Conservation (phyloP, 192 early-diverging fungal genomes). For the Backusella macrospora region DNA sequence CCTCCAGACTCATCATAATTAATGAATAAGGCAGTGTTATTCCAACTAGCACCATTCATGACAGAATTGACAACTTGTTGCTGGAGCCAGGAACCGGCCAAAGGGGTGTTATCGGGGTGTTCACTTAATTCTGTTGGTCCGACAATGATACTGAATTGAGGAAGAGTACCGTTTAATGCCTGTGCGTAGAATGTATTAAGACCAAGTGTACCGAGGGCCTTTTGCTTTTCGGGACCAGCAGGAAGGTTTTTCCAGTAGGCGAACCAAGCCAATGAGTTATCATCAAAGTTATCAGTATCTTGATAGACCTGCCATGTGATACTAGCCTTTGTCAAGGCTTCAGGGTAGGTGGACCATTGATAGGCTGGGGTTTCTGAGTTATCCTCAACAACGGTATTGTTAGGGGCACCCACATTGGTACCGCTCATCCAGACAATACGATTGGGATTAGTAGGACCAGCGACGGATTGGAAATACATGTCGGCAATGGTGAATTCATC, state of each 20-base stretch:
- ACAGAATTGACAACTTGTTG: constrained; percentile 35
- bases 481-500: constrained; percentile 37
- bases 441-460: constrained; percentile 31
- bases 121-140: constrained; percentile 26
- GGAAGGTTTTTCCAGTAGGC: constrained; percentile 25
- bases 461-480: constrained; percentile 33
- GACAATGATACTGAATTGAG: constrained; percentile 16
- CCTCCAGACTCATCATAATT: constrained; percentile 38
- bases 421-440: constrained; percentile 35
- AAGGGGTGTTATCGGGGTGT: constrained; percentile 27
- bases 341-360: constrained; percentile 27
- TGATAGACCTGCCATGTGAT: constrained; percentile 35
- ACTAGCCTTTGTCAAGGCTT: constrained; percentile 26
- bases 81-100: constrained; percentile 36
- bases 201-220: constrained; percentile 30
- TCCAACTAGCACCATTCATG: constrained; percentile 19
- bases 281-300: constrained; percentile 35
- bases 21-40: constrained; percentile 31
- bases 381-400: constrained; percentile 24
- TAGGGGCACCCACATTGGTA: constrained; percentile 11
- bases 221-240: constrained; percentile 27
- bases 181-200: constrained; percentile 28
- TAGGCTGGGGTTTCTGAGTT: constrained; percentile 10
- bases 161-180: constrained; percentile 33
- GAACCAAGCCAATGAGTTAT: constrained; percentile 34